Evolutionary conservation across 768 basidiomycete species (phyloP).

Genomic region (Termitomyces sp.): DNA sequence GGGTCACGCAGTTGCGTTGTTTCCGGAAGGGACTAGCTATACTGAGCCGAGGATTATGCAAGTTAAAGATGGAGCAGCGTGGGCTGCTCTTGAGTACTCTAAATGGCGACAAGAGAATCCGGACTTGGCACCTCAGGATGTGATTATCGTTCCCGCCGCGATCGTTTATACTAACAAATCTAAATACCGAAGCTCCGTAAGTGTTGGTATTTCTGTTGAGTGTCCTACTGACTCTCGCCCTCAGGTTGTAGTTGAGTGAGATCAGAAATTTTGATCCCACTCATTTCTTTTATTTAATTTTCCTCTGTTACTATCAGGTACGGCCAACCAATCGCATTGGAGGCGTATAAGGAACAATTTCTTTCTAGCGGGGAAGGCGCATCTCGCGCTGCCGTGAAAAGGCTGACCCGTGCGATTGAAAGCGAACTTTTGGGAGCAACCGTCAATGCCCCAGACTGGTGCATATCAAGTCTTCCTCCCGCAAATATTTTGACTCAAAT

Average conservation of each 20-base stretch:
- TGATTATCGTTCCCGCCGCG: conserved; percentile 73
- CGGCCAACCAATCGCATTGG: conserved; percentile 73
- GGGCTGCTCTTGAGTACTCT: conserved; percentile 91
- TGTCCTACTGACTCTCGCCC: not conserved
- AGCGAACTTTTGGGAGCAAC: conserved; percentile 65
- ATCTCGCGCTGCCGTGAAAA: conserved; percentile 77
- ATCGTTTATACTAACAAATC: conserved; percentile 96
- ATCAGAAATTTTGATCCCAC: conserved; percentile 3
- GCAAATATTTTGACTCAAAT: not conserved
- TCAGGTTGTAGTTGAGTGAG: conserved; percentile 73
- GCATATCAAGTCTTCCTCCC: conserved; percentile 19
- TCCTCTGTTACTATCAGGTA: conserved; percentile 54
- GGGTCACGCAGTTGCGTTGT: conserved; percentile 86
- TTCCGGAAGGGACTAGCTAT: conserved; percentile 92
- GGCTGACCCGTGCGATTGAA: conserved; percentile 73
- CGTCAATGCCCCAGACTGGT: conserved; percentile 95
- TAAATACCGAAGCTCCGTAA: conserved; percentile 86
- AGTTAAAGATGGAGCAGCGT: conserved; percentile 89
- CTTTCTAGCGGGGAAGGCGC: conserved; percentile 61
- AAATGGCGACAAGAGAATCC: conserved; percentile 66
- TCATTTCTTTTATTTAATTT: conserved; percentile 7
- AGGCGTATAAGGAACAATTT: conserved; percentile 73
- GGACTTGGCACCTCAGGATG: conserved; percentile 36
- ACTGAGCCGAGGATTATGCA: conserved; percentile 92
- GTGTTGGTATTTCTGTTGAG: conserved; percentile 25